Percentiles rank a stretch among this genome's conserved stretches.
Evolutionary conservation across 2,329 filamentous ascomycete species (phyloP).

Genomic region (Colletotrichum spaethianum): DNA sequence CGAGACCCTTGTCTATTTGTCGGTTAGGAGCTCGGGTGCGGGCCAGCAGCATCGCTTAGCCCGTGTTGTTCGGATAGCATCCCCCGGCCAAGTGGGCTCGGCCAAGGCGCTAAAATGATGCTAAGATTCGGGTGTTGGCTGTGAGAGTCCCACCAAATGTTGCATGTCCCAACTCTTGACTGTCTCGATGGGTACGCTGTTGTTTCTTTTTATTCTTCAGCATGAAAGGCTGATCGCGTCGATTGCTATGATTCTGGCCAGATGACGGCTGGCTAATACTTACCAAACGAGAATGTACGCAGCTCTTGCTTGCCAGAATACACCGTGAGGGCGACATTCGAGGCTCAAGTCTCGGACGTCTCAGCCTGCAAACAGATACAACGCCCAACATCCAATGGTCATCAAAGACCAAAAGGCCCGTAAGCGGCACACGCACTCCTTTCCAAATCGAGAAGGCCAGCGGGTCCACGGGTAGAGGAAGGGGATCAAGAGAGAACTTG

Average conservation of each 20-base stretch:
- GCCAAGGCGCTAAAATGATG: slow-evolving; percentile 38
- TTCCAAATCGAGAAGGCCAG: slow-evolving; percentile 29
- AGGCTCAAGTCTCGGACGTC: neutral
- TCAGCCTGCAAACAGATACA: neutral
- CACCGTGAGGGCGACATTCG: neutral
- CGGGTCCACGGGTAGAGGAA: slow-evolving; percentile 31
- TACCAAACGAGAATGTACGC: neutral
- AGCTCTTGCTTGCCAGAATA: neutral
- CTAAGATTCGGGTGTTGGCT: slow-evolving; percentile 23
- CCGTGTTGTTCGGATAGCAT: slow-evolving; percentile 29
- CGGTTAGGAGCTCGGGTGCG: slow-evolving; percentile 23
- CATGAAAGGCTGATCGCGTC: neutral
- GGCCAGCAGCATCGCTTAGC: slow-evolving; percentile 32
- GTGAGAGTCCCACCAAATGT: slow-evolving; percentile 1
- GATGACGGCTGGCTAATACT: too few species aligned
- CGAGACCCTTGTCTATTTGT: slow-evolving; percentile 9
- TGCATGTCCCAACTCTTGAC: neutral
- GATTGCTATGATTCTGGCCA: neutral
- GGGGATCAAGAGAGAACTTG: slow-evolving; percentile 19
- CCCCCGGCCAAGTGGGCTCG: neutral
- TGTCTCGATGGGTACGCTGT: neutral
- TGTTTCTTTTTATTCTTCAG: neutral
- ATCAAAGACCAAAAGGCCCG: neutral
- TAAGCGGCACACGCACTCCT: slow-evolving; percentile 21
- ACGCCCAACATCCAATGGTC: neutral